These are phyloP conservation scores for Kazachstania taianensis DNA, from an alignment of 805 yeast genomes.

Conservation along the genomic window DNA sequence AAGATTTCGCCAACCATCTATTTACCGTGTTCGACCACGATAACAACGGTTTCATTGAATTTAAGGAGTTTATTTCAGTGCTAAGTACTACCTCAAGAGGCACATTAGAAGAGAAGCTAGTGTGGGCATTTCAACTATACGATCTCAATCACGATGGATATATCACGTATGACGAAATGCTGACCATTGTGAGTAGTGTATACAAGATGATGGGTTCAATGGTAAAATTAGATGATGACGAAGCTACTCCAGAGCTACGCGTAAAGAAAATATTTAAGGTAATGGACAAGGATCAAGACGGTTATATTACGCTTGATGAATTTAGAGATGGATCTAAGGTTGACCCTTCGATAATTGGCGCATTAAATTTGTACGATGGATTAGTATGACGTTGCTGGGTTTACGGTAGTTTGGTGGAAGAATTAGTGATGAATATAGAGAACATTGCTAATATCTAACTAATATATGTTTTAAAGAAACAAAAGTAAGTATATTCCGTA, in stretches of 20 bases:
- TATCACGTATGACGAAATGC: slow-evolving; percentile 68
- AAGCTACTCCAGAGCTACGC: slow-evolving; percentile 81
- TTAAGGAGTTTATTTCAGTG: slow-evolving; percentile 85
- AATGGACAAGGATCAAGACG: slow-evolving; percentile 62
- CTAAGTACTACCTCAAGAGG: slow-evolving; percentile 84
- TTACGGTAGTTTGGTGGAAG: no score
- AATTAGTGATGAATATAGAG: no score
- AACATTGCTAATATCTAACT: no score
- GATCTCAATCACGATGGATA: slow-evolving; percentile 75
- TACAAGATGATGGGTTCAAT: slow-evolving; percentile 93
- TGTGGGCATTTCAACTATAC: slow-evolving; percentile 84
- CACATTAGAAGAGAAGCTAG: slow-evolving; percentile 67
- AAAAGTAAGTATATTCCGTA: no score
- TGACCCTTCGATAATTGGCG: slow-evolving; percentile 66
- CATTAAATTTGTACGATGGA: slow-evolving; percentile 74
- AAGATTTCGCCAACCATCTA: slow-evolving; percentile 78
- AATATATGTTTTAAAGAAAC: no score
- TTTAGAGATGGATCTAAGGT: slow-evolving; percentile 71
- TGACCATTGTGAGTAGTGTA: slow-evolving; percentile 68
- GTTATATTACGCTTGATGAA: slow-evolving; percentile 69
- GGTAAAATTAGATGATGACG: slow-evolving; percentile 83
- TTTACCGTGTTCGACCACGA: slow-evolving; percentile 85
- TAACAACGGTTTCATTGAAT: slow-evolving; percentile 71
- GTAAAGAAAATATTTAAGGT: slow-evolving; percentile 69
- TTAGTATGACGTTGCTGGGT: slow-evolving; percentile 56